Base-by-base conservation (phyloP, 73 alveolate species). In the Paramecium sexaurelia region DNA sequence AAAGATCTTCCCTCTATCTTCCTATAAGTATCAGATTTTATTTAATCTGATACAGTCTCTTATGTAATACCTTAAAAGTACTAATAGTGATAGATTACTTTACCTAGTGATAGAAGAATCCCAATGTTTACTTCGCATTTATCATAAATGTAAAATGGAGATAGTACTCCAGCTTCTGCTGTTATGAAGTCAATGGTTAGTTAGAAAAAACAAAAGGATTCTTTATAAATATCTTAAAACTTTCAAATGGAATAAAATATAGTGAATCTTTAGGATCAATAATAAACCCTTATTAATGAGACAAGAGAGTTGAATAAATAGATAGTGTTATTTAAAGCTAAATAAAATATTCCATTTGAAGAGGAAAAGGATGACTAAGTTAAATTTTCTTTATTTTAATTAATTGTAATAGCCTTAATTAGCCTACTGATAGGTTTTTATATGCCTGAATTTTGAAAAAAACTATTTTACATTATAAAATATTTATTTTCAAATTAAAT, bases 41-140 rank as follows among this genome's bases (percentile, higher is more conserved):
- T 61, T 61, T 9, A 61, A 61, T 61, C 83, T 61, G 83, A 61
- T 26, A 26, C 83, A 10, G 83, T 61, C 43, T 61, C 83, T 6
- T 61, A 61, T 61, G 83, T 61, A 61, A 7, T 26, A 26, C 7
- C 67, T 51, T 51, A 17, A 19, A 51, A 51, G 67, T 51, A 51
- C 67, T 51, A 51, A 51, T 51, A 51, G 67, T 51, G 33, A 51
- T 5, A 61, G 83, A 19, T 61, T 32, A 61, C 83, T 61, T 32
- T 26, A 61, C 83, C 83, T 22, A 61, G 83, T n/a, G 83, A 61
- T 29, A 61, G 43, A 32, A 61, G 83, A 61, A 61, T 61, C 26
- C 29, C 29, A 2, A 51, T 51, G 67, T 51, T 15, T 51, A 61
- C 24, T 61, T 32, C 83, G 5, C 83, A 29, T 61, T 4, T 61